Evolutionary conservation across 2,329 filamentous ascomycete genomes (phyloP), one percentile per base, ranked within the genome.

Genomic region (Cordyceps farinosa): DNA sequence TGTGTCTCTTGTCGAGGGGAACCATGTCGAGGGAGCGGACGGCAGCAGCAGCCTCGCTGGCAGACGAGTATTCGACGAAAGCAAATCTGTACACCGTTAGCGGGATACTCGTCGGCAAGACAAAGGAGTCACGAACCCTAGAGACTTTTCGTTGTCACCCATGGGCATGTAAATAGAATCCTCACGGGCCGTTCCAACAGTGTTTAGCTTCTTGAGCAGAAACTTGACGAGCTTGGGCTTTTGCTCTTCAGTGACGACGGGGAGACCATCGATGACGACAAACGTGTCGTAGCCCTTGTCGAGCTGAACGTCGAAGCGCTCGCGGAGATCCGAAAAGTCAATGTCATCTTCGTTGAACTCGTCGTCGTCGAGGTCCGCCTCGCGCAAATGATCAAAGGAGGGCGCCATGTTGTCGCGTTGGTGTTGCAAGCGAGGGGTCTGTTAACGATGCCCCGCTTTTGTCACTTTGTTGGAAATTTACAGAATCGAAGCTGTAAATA

Each of bases 211-310:
- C 81, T 93, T 92, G 77, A 96, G 81, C 79, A 99, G 82, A 79
- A 98, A 98, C 80, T 98, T 98, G 78, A 97, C 83, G 66, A 99
- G 87, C 83, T 97, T 98, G 65, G 90, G 87, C 82, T 92, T 94
- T 82, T 90, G 93, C 56, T 95, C 94, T 76, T 93, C 91, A 64
- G 83, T 91, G 68, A 99, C 94, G 67, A 90, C 82, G 68, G 95
- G 95, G 50, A 99, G 87, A 69, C 95, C 95, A 77, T 99, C 95
- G 75, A 98, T 86, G 66, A 98, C 93, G 68, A 99, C 90, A 74
- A 99, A 99, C 67, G 92, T 90, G 76, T 99, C 95, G 72, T 97
- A 90, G 64, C 95, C 95, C 78, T 96, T 91, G 77, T 99, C 95
- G 68, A 98, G 84, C 75, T 94, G 91, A 67, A 98, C 93, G 79